These are phyloP conservation scores for Hymenoscyphus salicellus DNA, from an alignment of 2,329 filamentous ascomycete genomes.

Conservation along the genomic window DNA sequence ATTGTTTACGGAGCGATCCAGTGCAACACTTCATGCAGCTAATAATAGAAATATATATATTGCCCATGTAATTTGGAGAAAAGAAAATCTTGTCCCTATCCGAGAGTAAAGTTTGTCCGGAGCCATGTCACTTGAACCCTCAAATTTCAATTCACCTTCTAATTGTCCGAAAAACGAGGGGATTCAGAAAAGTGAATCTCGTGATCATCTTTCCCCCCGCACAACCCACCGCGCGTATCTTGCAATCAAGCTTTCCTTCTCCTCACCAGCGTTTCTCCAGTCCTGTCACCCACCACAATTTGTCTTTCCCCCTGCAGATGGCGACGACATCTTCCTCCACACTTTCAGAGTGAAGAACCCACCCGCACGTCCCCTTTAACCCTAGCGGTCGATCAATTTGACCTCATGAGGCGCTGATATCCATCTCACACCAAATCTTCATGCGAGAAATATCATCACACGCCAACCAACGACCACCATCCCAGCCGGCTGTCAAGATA, in stretches of 20 bases:
- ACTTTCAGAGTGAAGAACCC: neutral
- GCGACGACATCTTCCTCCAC: neutral
- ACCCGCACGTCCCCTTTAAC: neutral
- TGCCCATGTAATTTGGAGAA: neutral
- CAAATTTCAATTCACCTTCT: neutral
- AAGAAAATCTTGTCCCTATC: neutral
- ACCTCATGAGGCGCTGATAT: conserved; percentile 1
- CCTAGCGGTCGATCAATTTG: conserved; percentile 1
- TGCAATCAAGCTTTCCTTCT: neutral
- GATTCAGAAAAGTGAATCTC: neutral
- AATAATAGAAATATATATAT: neutral
- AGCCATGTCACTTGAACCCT: neutral
- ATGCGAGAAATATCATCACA: neutral
- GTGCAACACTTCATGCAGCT: conserved; percentile 1
- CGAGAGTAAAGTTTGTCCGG: neutral
- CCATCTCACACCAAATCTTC: neutral
- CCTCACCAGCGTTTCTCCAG: neutral
- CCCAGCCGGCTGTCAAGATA: neutral
- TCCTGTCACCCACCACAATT: neutral
- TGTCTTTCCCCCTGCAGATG: neutral
- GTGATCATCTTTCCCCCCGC: neutral
- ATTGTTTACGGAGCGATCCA: neutral
- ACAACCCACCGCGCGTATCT: neutral
- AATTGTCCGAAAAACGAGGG: neutral
- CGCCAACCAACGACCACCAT: neutral